Conservation (phyloP, 140 eudicot genomes). For the Senecio squalidus region DNA sequence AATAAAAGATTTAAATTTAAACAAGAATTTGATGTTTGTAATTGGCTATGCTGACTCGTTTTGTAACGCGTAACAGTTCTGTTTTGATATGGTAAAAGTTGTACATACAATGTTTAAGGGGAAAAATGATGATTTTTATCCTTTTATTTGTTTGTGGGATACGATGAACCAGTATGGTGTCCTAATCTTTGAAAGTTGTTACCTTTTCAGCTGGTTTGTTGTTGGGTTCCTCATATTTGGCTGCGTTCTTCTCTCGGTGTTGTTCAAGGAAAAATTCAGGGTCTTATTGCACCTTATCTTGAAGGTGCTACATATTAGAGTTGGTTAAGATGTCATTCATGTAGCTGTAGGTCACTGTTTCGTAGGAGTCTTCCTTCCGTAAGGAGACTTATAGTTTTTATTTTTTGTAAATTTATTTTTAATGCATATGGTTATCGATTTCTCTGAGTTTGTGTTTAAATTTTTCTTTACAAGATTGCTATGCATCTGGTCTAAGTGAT, state of each 20-base stretch:
- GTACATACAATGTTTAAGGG: too few relatives aligned
- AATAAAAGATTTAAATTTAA: too few relatives aligned
- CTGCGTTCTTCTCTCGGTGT: slow-evolving; percentile 1
- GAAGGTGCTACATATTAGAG: slow-evolving; percentile 6
- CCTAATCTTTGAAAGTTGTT: slow-evolving; percentile 21
- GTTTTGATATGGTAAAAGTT: too few relatives aligned
- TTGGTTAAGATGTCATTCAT: slow-evolving; percentile 5
- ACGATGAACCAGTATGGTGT: slow-evolving; percentile 1
- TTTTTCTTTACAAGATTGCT: slow-evolving; percentile 8
- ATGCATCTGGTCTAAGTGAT: background rate
- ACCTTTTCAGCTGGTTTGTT: slow-evolving; percentile 22
- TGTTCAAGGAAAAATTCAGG: slow-evolving; percentile 5
- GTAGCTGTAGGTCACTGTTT: slow-evolving; percentile 8
- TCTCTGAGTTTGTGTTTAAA: background rate
- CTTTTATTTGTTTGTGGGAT: background rate
- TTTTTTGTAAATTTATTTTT: background rate
- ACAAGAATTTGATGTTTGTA: too few relatives aligned
- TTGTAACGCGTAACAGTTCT: too few relatives aligned
- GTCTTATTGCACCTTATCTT: slow-evolving; percentile 4
- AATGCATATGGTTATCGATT: background rate
- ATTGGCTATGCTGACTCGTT: too few relatives aligned
- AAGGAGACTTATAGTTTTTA: slow-evolving; percentile 3
- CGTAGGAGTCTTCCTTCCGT: slow-evolving; percentile 5
- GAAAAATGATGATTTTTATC: too few relatives aligned
- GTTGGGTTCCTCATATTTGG: background rate